Evolutionary conservation across 306 rosid species (phyloP).

Genomic region (Lathyrus sativus): DNA sequence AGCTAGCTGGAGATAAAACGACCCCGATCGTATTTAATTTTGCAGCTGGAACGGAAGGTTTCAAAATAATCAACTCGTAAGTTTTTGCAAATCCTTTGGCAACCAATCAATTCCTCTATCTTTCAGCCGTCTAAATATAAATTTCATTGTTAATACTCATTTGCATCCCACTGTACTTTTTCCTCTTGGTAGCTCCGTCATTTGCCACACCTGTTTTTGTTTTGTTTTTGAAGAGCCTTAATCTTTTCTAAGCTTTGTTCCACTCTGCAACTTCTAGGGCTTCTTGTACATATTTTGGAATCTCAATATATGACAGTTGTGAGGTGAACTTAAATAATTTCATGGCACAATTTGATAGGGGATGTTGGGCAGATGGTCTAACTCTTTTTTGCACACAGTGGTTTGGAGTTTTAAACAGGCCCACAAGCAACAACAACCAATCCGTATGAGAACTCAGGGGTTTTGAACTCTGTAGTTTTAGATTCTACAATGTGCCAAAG

Average conservation of each 20-base stretch:
- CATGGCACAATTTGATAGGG: not conserved
- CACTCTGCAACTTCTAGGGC: not conserved
- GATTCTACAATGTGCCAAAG: slow-evolving; percentile 24
- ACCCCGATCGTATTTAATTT: not conserved
- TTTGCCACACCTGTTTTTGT: not conserved
- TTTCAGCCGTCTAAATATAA: not conserved
- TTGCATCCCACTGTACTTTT: not conserved
- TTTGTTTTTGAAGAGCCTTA: not conserved
- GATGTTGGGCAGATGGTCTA: not conserved
- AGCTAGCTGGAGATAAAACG: not conserved
- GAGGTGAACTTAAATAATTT: not conserved
- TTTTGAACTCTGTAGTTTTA: slow-evolving; percentile 1
- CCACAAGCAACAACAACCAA: not conserved
- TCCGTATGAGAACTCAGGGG: too few relatives aligned
- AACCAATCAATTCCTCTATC: not conserved
- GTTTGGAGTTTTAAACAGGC: not conserved
- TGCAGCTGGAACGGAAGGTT: not conserved
- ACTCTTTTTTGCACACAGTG: not conserved
- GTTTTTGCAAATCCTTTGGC: not conserved
- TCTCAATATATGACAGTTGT: not conserved
- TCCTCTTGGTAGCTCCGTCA: not conserved
- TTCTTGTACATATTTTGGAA: not conserved
- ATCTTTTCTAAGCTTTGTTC: not conserved
- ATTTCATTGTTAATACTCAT: not conserved
- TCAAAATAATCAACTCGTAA: not conserved